A percentile compares a stretch with the other conserved stretches of the same genome.
These are phyloP conservation scores for Sphagnum fallax DNA, from an alignment of 228 moss, liverwort and hornwort genomes.

Conservation along the genomic window DNA sequence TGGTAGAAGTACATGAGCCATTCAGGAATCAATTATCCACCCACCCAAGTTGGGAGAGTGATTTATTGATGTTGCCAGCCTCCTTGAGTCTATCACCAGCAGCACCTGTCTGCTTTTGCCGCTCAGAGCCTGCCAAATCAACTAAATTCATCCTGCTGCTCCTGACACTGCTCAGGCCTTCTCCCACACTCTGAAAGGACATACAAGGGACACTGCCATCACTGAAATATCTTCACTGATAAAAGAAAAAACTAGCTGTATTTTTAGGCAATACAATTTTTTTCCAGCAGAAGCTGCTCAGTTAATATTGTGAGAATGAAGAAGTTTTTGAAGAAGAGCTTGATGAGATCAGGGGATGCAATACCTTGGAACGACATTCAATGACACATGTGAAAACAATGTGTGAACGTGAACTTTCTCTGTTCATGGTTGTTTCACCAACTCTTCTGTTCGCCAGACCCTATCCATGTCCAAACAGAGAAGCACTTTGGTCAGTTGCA, in stretches of 20 bases:
- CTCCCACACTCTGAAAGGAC: slow-evolving; percentile 58
- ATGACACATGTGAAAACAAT: slow-evolving; percentile 95
- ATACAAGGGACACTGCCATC: neutral
- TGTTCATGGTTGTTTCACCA: slow-evolving; percentile 80
- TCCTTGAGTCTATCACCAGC: slow-evolving; percentile 95
- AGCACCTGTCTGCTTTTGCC: slow-evolving; percentile 93
- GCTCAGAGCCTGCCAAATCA: slow-evolving; percentile 95
- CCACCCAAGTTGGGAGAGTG: slow-evolving; percentile 95
- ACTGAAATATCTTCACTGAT: too few species aligned
- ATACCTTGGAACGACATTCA: slow-evolving; percentile 85
- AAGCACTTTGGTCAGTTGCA: neutral
- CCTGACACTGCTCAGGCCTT: slow-evolving; percentile 75
- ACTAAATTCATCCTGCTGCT: slow-evolving; percentile 89
- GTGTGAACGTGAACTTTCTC: slow-evolving; percentile 98
- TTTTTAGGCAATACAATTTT: too few species aligned
- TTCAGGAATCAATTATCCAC: neutral
- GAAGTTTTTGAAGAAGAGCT: neutral
- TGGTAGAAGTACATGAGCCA: too few species aligned
- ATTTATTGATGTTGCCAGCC: slow-evolving; percentile 95
- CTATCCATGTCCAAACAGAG: slow-evolving; percentile 19
- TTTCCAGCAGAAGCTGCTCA: neutral
- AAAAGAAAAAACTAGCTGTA: too few species aligned
- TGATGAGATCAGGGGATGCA: neutral
- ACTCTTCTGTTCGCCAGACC: slow-evolving; percentile 86
- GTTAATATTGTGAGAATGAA: neutral